phyloP scores from a whole-genome alignment of 2,329 filamentous ascomycete species.

The Monosporascus sp. region DNA sequence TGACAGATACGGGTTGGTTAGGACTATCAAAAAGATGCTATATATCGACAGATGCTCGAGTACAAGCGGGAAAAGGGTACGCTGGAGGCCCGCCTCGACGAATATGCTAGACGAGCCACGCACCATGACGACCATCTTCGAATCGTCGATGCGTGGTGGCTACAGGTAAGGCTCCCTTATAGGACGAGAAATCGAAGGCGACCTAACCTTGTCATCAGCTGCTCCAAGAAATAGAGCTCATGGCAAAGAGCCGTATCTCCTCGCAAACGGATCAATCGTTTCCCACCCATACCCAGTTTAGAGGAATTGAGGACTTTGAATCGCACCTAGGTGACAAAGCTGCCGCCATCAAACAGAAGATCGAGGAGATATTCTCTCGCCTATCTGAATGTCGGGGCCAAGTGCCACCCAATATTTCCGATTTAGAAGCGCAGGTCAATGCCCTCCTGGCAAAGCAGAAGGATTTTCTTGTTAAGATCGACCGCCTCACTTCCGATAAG shows the following conservation, averaged over 20 bases:
- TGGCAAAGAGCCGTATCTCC: slow-evolving; percentile 48
- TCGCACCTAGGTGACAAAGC: slow-evolving; percentile 73
- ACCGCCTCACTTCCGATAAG: slow-evolving; percentile 71
- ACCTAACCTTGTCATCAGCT: slow-evolving; percentile 38
- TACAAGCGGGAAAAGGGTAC: slow-evolving; percentile 87
- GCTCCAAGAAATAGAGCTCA: slow-evolving; percentile 57
- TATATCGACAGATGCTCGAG: slow-evolving; percentile 95
- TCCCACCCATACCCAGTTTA: slow-evolving; percentile 55
- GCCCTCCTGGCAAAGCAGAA: slow-evolving; percentile 78
- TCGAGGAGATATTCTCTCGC: slow-evolving; percentile 62
- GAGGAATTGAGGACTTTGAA: slow-evolving; percentile 68
- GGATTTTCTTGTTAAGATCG: slow-evolving; percentile 68
- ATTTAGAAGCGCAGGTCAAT: slow-evolving; percentile 71
- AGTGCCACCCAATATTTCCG: slow-evolving; percentile 61
- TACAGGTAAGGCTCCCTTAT: slow-evolving; percentile 60
- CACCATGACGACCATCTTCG: slow-evolving; percentile 92
- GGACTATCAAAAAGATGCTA: slow-evolving; percentile 93
- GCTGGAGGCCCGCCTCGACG: slow-evolving; percentile 74
- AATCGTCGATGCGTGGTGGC: slow-evolving; percentile 88
- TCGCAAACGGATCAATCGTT: slow-evolving; percentile 43
- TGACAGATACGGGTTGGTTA: slow-evolving; percentile 42
- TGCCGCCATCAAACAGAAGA: slow-evolving; percentile 68
- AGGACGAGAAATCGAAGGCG: background rate
- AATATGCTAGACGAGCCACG: slow-evolving; percentile 69
- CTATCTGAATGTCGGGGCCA: slow-evolving; percentile 47